Base-by-base conservation (phyloP, 805 yeast genomes). In the Clavispora vitiphila region DNA sequence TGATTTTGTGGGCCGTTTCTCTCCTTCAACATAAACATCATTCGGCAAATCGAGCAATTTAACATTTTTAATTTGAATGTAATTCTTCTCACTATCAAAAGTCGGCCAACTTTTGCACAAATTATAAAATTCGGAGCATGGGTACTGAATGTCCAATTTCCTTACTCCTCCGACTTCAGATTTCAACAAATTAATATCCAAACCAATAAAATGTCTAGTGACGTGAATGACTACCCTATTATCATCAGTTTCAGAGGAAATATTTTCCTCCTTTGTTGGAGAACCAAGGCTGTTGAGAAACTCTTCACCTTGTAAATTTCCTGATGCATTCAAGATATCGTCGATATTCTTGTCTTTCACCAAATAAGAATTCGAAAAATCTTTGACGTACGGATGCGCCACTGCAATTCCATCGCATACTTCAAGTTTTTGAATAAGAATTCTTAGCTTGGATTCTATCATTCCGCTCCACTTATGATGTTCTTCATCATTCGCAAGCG, bases 401-500 rank as follows among this genome's bases (percentile, higher is more conserved):
- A 88, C 50, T 39, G 73, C 79, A 19, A 93, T 78, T 0, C 95
- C 93, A 4, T 78, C 81, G 16, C 81, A 65, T 5, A 78, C 71
- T 60, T 93, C 99, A 38, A 93, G 72, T 58, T 89, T 93, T 53
- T 78, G 84, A 25, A 93, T 95, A 25, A 93, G 62, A 32, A 84
- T 65, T 50, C 99, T 77, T 34, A 91, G 61, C 62, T 84, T 87
- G 53, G 95, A 81, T 62, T 93, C 98, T 9, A 93, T 91, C 69
- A 91, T 70, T 8, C 99, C 98, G 50, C 87, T 80, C 95, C 96
- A 93, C 53, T 84, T 85, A 43, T 82, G 64, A 55, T 91, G 96
- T 41, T 89, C 89, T 58, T 89, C 98, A 42, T 78, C 77, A 1
- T 76, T 65, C 7, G 83, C 85, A 47, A 69, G 74, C 0, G 97